These are phyloP conservation scores for Coniella lustricola DNA, from an alignment of 2,329 filamentous ascomycete species.

Conservation along the genomic window DNA sequence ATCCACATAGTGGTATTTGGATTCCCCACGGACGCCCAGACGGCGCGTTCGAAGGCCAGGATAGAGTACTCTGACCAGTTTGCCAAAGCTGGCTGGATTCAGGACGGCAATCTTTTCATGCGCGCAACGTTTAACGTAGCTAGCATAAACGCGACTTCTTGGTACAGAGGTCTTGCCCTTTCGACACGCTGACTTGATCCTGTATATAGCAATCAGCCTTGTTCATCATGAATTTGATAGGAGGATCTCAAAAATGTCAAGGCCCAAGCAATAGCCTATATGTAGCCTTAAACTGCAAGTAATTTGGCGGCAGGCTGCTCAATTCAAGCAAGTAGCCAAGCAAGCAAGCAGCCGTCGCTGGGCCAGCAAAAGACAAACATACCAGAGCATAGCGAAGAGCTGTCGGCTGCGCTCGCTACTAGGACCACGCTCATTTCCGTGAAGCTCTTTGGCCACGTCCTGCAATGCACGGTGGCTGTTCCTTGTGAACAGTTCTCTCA, in stretches of 20 bases:
- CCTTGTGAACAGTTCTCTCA: conserved; percentile 65
- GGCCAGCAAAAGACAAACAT: conserved; percentile 34
- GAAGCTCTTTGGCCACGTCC: conserved; percentile 68
- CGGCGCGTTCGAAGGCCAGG: conserved; percentile 89
- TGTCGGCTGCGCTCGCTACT: conserved; percentile 79
- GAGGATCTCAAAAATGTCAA: conserved; percentile 2
- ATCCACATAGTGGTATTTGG: conserved; percentile 92
- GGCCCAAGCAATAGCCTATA: background rate
- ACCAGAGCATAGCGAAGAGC: conserved; percentile 87
- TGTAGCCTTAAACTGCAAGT: background rate
- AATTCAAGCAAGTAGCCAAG: background rate
- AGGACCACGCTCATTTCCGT: conserved; percentile 71
- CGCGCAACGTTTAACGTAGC: conserved; percentile 88
- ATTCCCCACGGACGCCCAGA: conserved; percentile 89
- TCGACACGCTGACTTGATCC: conserved; percentile 67
- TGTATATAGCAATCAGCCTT: conserved; percentile 26
- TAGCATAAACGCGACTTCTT: conserved; percentile 86
- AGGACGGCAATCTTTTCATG: conserved; percentile 90
- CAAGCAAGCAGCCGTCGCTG: background rate
- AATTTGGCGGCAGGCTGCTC: background rate
- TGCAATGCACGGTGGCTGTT: conserved; percentile 62
- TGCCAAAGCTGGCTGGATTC: conserved; percentile 96
- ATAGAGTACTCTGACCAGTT: conserved; percentile 92
- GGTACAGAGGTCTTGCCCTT: conserved; percentile 81
- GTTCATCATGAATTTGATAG: conserved; percentile 7